Conservation (phyloP, 805 yeast genomes). For the Wickerhamomyces sydowiorum region DNA sequence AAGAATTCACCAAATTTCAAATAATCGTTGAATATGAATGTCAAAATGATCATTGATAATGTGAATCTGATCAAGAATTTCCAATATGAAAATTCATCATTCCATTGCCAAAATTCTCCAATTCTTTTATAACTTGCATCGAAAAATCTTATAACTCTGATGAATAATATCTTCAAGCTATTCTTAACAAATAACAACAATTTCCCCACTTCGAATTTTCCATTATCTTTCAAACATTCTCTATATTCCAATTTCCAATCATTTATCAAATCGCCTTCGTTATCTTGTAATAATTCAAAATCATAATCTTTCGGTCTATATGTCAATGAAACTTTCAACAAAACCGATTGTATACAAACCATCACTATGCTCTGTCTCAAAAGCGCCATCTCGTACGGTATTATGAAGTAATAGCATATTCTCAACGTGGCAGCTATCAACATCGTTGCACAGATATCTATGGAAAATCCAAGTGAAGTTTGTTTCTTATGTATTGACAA, state of each 20-base stretch:
- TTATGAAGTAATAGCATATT: conserved; percentile 69
- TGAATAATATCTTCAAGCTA: conserved; percentile 18
- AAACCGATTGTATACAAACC: conserved; percentile 69
- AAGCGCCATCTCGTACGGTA: conserved; percentile 77
- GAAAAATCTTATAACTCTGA: conserved; percentile 49
- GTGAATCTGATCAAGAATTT: conserved; percentile 40
- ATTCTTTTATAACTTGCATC: conserved; percentile 68
- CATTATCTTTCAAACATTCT: background rate
- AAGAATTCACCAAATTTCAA: conserved; percentile 41
- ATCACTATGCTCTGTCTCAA: conserved; percentile 77
- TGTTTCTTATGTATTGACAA: conserved; percentile 56
- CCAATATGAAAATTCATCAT: conserved; percentile 53
- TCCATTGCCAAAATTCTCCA: conserved; percentile 84
- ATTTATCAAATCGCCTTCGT: background rate
- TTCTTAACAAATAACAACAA: conserved; percentile 5
- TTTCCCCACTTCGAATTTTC: conserved; percentile 5
- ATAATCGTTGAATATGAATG: conserved; percentile 32
- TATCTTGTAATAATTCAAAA: conserved; percentile 29
- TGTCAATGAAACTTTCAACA: conserved; percentile 57
- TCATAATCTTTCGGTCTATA: conserved; percentile 45
- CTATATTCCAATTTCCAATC: background rate
- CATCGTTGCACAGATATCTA: conserved; percentile 94
- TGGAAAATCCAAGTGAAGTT: conserved; percentile 74
- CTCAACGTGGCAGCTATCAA: conserved; percentile 67
- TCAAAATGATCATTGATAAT: conserved; percentile 20